phyloP scores from a whole-genome alignment of 805 yeast species.

The Metahyphopichia silvanorum region DNA sequence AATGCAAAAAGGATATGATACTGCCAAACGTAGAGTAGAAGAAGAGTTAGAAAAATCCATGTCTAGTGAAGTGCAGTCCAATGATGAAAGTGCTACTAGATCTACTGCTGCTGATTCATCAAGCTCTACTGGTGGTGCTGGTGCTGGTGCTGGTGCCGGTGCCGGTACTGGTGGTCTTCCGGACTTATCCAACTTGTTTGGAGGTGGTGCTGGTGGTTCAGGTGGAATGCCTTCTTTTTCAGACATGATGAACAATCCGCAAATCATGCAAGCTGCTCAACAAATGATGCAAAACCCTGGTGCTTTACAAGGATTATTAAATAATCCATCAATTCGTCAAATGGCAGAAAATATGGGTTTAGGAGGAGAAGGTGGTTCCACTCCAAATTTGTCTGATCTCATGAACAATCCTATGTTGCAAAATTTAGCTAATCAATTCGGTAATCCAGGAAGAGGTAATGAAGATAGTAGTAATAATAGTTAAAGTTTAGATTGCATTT shows the following conservation, averaged over 20 bases:
- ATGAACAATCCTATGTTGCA: slow-evolving; percentile 80
- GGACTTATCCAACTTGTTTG: slow-evolving; percentile 69
- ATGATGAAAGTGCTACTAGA: slow-evolving; percentile 21
- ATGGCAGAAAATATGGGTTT: slow-evolving; percentile 79
- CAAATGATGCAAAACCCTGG: slow-evolving; percentile 82
- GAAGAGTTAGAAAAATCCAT: slow-evolving; percentile 56
- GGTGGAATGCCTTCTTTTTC: slow-evolving; percentile 73
- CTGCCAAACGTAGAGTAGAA: slow-evolving; percentile 84
- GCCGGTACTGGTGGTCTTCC: slow-evolving; percentile 62
- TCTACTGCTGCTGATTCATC: slow-evolving; percentile 19
- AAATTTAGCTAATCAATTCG: slow-evolving; percentile 67
- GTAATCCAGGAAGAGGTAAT: slow-evolving; percentile 43
- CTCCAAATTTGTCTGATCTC: slow-evolving; percentile 62
- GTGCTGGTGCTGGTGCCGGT: slow-evolving; percentile 37
- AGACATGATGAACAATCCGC: slow-evolving; percentile 85
- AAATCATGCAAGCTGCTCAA: slow-evolving; percentile 84
- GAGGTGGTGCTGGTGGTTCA: slow-evolving; percentile 46
- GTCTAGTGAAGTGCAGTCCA: slow-evolving; percentile 26
- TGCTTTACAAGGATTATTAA: slow-evolving; percentile 70
- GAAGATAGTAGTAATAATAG: slow-evolving; percentile 3
- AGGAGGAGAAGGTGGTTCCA: slow-evolving; percentile 49
- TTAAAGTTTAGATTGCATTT: neutral
- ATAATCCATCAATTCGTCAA: slow-evolving; percentile 73
- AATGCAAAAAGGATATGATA: slow-evolving; percentile 90
- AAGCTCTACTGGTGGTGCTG: slow-evolving; percentile 36